phyloP scores from a whole-genome alignment of 2,329 filamentous ascomycete genomes.

The Penicillium nordicum region DNA sequence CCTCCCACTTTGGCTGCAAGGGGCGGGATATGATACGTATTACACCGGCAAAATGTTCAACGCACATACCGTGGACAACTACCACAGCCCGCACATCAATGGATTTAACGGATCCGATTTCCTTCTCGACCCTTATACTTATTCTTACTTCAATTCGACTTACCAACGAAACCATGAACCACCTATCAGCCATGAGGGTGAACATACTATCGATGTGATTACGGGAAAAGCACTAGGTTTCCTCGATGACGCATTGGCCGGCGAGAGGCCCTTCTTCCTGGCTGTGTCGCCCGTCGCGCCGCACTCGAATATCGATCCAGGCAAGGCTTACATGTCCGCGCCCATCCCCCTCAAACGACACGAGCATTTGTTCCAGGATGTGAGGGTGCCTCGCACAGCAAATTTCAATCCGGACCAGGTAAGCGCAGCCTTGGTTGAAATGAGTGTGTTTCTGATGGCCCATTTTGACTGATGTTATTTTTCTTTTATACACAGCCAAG shows the following conservation, averaged over 20 bases:
- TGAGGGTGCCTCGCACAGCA: slow-evolving; percentile 57
- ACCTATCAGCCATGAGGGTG: slow-evolving; percentile 54
- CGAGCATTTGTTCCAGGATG: slow-evolving; percentile 58
- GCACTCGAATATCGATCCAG: slow-evolving; percentile 56
- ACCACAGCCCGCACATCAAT: slow-evolving; percentile 39
- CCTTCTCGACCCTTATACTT: slow-evolving; percentile 52
- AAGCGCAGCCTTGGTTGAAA: slow-evolving; percentile 11
- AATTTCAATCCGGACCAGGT: slow-evolving; percentile 65
- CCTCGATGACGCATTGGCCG: slow-evolving; percentile 57
- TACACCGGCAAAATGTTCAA: slow-evolving; percentile 58
- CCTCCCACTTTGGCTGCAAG: slow-evolving; percentile 52
- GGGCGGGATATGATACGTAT: slow-evolving; percentile 52
- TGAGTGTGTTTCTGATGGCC: not conserved
- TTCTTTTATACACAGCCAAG: slow-evolving; percentile 28
- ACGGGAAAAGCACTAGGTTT: slow-evolving; percentile 58
- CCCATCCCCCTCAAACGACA: slow-evolving; percentile 62
- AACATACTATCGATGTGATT: slow-evolving; percentile 59
- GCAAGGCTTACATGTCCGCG: slow-evolving; percentile 39
- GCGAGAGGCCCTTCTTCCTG: slow-evolving; percentile 63
- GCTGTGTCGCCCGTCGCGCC: slow-evolving; percentile 64
- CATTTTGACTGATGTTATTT: not conserved
- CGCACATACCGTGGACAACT: slow-evolving; percentile 49
- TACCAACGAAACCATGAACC: slow-evolving; percentile 59
- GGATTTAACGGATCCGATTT: slow-evolving; percentile 45
- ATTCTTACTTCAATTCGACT: slow-evolving; percentile 63